Base-by-base conservation (phyloP, 495 filamentous ascomycete genomes). In the Cryomyces minteri region DNA sequence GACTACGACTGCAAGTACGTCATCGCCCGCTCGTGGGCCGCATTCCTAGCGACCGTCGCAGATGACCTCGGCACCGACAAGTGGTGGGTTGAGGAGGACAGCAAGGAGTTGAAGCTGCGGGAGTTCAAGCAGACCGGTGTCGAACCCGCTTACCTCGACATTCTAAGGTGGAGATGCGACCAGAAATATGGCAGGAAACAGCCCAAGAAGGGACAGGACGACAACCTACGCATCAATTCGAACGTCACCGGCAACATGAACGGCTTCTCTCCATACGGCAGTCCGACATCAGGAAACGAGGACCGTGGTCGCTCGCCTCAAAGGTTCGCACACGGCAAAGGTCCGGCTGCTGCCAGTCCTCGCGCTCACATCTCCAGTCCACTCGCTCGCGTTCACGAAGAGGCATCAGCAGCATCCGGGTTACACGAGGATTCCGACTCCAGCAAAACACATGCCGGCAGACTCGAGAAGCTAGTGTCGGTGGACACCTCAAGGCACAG, bases 1-100 rank as follows among this genome's bases (percentile, higher is more conserved):
- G 90, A 99, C 63, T 99, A 94, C 61, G 90, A 99, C 61, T 92
- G 83, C 63, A 99, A 96, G 64, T 96, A 90, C 55, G 88, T 99
- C 28, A 71, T 99, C 46, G 80, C 90, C 30, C 79, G 82, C 39
- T 96, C 90, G 4, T 99, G 90, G 90, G 76, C 80, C 12, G 70
- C 79, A 7, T 88, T 99, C 54, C 62, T 99, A 9, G 87, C 85
- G 10, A 74, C 75, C 30, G 72, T 95, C 11, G 85, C 90, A 14
- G 92, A 96, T 53, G 90, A 99, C 51, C 63, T 99, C 49, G 73
- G 70, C 62, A 83, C 84, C 50, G 78, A 84, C 44, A 86, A 93
- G 57, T 84, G 81, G 65, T 79, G 75, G 51, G 79, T 96, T 7
- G 85, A 95, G 53, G 90, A 96, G 58, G 88, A 96, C 42, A 80